phyloP scores from a whole-genome alignment of 176 grass and related monocot genomes.

The Aegilops longissima region DNA sequence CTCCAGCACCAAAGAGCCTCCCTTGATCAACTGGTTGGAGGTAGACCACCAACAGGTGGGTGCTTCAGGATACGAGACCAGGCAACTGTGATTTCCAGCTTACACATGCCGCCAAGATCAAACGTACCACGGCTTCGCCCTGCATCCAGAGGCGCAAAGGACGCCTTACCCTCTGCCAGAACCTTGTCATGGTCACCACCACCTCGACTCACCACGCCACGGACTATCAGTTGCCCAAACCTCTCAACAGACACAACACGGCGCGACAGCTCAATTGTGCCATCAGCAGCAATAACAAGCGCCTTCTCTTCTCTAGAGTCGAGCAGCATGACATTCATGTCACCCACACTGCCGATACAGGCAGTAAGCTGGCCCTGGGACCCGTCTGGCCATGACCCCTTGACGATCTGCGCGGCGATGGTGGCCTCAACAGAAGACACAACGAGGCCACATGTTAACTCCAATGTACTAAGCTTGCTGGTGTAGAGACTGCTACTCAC shows the following conservation, averaged over 20 bases:
- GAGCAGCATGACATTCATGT: neutral
- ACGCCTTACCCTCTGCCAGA: neutral
- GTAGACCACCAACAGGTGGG: neutral
- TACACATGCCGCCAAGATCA: neutral
- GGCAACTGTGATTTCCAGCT: neutral
- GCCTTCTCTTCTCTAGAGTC: neutral
- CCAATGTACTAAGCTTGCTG: slow-evolving; percentile 4
- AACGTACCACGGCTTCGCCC: neutral
- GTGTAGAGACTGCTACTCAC: neutral
- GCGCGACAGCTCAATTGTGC: neutral
- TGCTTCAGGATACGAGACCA: neutral
- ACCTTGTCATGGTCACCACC: neutral
- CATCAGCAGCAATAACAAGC: neutral
- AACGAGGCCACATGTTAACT: neutral
- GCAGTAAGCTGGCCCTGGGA: neutral
- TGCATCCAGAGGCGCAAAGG: neutral
- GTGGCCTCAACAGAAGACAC: neutral
- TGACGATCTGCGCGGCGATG: neutral
- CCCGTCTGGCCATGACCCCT: slow-evolving; percentile 1
- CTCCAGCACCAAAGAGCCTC: neutral
- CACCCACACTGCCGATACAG: neutral
- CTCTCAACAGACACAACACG: slow-evolving; percentile 15
- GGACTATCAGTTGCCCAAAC: neutral
- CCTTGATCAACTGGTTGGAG: neutral
- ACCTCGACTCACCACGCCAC: neutral